Evolutionary conservation across 2,329 filamentous ascomycete species (phyloP).

Genomic region (Sporothrix brasiliensis): DNA sequence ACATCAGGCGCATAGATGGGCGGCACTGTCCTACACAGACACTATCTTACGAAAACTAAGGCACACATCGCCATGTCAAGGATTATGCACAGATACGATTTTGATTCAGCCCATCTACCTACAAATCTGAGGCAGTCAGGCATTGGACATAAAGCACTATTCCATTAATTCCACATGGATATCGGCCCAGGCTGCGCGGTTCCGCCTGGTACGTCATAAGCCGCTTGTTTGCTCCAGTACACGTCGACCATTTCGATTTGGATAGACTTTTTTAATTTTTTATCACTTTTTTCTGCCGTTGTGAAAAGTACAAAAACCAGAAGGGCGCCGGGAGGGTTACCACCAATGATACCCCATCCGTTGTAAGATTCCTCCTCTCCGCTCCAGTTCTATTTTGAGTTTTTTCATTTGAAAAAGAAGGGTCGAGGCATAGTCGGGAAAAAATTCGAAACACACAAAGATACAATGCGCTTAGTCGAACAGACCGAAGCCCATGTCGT

Average conservation of each 20-base stretch:
- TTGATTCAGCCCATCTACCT: neutral
- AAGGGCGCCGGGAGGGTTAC: conserved; percentile 32
- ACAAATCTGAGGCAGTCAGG: neutral
- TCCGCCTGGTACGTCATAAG: neutral
- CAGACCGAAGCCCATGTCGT: conserved; percentile 77
- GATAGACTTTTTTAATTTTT: conserved; percentile 30
- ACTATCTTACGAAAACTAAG: neutral
- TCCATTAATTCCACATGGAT: neutral
- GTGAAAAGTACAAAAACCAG: conserved; percentile 32
- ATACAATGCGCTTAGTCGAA: conserved; percentile 63
- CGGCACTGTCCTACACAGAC: neutral
- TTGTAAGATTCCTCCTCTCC: conserved; percentile 32
- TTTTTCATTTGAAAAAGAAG: conserved; percentile 30
- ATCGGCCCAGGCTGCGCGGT: neutral
- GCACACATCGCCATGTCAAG: neutral
- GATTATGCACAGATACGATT: neutral
- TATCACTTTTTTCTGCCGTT: conserved; percentile 28
- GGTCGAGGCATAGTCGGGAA: conserved; percentile 27
- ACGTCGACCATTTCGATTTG: neutral
- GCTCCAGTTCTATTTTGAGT: conserved; percentile 33
- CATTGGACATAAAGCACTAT: neutral
- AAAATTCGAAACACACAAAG: conserved; percentile 8
- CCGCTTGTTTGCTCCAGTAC: neutral
- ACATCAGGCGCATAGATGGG: neutral
- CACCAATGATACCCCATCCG: conserved; percentile 28